phyloP scores from a whole-genome alignment of 331 rosid species.

The Acacia concinna region DNA sequence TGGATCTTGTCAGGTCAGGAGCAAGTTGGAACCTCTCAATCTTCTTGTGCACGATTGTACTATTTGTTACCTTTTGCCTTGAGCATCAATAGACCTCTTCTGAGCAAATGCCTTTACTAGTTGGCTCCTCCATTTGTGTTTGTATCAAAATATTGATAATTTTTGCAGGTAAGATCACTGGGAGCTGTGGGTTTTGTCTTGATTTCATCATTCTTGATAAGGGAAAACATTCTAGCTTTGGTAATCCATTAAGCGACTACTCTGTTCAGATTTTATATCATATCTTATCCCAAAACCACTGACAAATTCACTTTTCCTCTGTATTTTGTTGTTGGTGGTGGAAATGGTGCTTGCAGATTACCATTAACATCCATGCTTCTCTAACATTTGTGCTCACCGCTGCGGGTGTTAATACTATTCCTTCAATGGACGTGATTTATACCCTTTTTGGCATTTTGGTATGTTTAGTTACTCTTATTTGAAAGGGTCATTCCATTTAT shows the following conservation, averaged over 20 bases:
- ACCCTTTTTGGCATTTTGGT: slow-evolving; percentile 73
- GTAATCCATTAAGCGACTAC: slow-evolving; percentile 44
- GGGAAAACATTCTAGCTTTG: slow-evolving; percentile 90
- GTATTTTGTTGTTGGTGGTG: slow-evolving; percentile 4
- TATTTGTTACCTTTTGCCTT: slow-evolving; percentile 42
- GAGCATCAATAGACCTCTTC: slow-evolving; percentile 4
- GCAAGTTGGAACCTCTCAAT: slow-evolving; percentile 80
- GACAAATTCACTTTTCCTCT: not conserved
- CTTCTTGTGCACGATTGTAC: slow-evolving; percentile 83
- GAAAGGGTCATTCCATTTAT: not conserved
- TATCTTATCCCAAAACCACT: slow-evolving; percentile 8
- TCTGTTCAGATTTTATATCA: not conserved
- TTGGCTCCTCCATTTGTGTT: slow-evolving; percentile 1
- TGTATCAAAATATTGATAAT: slow-evolving; percentile 4
- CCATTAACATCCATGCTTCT: slow-evolving; percentile 94
- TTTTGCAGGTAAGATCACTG: slow-evolving; percentile 71
- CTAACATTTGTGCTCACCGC: slow-evolving; percentile 83
- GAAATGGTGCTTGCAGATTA: slow-evolving; percentile 61
- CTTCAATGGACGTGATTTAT: slow-evolving; percentile 78
- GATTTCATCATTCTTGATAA: slow-evolving; percentile 76
- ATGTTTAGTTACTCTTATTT: slow-evolving; percentile 25
- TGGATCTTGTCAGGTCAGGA: slow-evolving; percentile 62
- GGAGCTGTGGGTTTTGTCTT: slow-evolving; percentile 92
- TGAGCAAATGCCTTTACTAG: slow-evolving; percentile 15
- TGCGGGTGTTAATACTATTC: slow-evolving; percentile 62